Base-by-base conservation (phyloP, 2,329 filamentous ascomycete genomes). In the Orbilia oligospora region DNA sequence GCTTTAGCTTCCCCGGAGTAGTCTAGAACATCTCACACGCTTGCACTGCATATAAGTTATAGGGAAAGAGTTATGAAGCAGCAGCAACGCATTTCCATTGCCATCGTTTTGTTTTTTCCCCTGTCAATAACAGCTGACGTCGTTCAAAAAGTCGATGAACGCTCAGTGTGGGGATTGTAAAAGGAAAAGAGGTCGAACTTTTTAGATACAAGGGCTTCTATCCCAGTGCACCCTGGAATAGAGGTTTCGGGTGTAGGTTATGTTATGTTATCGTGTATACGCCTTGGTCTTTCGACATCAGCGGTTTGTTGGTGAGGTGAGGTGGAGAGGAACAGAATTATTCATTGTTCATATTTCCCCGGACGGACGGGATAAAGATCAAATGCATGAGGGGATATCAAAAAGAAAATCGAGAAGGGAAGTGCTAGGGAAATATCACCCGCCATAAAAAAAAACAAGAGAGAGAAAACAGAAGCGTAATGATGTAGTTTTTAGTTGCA, bases 311-410 rank as follows among this genome's bases (percentile, higher is more conserved):
- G n/a, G 44, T 48, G 44, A 48, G n/a, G n/a, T 48, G n/a, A 1
- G 22, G n/a, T 1, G 12, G 14, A n/a, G n/a, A n/a, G n/a, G 12
- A 41, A 41, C 38, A 5, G 14, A n/a, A 41, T 14, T 20, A 22
- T 20, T 48, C 44, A 48, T 48, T 12, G 8, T 41, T n/a, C 14
- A 16, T 10, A 2, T 14, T 41, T 41, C 38, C 38, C 38, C 14
- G 38, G n/a, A 20, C 10, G 44, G 44, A 20, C 2, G 16, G n/a
- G n/a, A 20, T 46, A 53, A 55, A 49, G n/a, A 38, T 53, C 27
- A 73, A 55, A 67, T 66, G 70, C 61, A 20, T 61, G n/a, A 38
- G 64, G 71, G 71, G 71, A 76, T 76, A 70, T 76, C 71, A 76
- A 46, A 46, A 46, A 76, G 22, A 41, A 20, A 44, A 0, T 44